Evolutionary conservation across 495 filamentous ascomycete genomes (phyloP), one percentile per base, ranked within the genome.

Genomic region (Tuber melanosporum): DNA sequence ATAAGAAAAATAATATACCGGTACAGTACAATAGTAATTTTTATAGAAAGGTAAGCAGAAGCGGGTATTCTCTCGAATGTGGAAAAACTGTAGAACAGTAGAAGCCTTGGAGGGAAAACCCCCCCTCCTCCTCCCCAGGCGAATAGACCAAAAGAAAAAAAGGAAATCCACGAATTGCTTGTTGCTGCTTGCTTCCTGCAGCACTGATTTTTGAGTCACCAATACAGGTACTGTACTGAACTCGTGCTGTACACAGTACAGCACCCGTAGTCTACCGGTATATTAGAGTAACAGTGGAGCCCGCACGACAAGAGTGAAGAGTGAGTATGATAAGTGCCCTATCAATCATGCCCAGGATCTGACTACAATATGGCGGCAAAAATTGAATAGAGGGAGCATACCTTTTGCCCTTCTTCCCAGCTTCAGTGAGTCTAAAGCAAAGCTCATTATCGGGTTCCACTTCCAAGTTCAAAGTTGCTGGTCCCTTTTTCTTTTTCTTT

Each of bases 31-130:
- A 4, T 57, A 57, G 8, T 14, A 46, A 15, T 3, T 57, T 26
- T n/a, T 22, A n/a, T 57, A n/a, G 49, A n/a, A 57, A 57, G 49
- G 49, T 57, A 57, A 57, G 49, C 49, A 57, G 49, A 57, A 57
- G 49, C 49, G 49, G 49, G 49, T 57, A 57, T 57, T 8, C 49
- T 26, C n/a, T 57, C n/a, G 49, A n/a, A 57, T 57, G 4, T 12
- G 49, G 49, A 57, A 57, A 57, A 57, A 57, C 49, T 57, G 49
- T 57, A 57, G 49, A 57, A 57, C 49, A 7, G 49, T 57, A 57
- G 49, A 57, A 57, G 22, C 49, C 49, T 26, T 26, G 49, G n/a
- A 20, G 47, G 8, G 47, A 57, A 22, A 26, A 6, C 9, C 47
- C 20, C 6, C 49, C 19, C 47, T 8, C 47, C 47, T 8, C 47